Conservation (phyloP, 2,329 filamentous ascomycete genomes). For the Cladorrhinum sp. region DNA sequence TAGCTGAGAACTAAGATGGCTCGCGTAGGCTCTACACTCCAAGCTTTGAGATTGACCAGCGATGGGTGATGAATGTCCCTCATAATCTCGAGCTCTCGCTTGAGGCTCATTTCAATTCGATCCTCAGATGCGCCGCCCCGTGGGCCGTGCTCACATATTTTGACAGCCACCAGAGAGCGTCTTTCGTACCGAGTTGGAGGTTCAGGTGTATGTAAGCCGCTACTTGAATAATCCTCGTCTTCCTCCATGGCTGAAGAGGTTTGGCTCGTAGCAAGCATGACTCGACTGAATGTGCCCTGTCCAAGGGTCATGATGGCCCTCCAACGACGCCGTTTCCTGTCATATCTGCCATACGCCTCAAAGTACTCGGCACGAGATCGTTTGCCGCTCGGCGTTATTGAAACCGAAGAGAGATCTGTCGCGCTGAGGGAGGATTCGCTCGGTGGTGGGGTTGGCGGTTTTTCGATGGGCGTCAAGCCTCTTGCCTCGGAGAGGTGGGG, state of each 20-base stretch:
- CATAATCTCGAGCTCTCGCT: conserved; percentile 93
- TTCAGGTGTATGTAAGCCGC: conserved; percentile 34
- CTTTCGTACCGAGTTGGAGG: conserved; percentile 50
- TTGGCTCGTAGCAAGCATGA: conserved; percentile 85
- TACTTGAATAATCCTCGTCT: conserved; percentile 37
- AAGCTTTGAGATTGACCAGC: conserved; percentile 86
- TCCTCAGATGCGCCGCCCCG: conserved; percentile 91
- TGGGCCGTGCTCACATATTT: conserved; percentile 92
- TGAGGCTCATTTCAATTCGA: conserved; percentile 86
- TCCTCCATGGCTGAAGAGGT: conserved; percentile 46
- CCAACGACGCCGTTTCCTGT: conserved; percentile 73
- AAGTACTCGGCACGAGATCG: conserved; percentile 59
- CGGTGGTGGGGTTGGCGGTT: conserved; percentile 76
- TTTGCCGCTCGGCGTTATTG: conserved; percentile 37
- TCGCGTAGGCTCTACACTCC: conserved; percentile 77
- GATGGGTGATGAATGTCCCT: conserved; percentile 84
- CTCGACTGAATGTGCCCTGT: conserved; percentile 92
- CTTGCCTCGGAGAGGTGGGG: conserved; percentile 75
- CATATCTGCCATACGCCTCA: conserved; percentile 62
- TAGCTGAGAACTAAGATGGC: conserved; percentile 87
- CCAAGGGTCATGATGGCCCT: conserved; percentile 76
- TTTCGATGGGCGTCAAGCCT: conserved; percentile 63
- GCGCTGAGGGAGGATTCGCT: conserved; percentile 64
- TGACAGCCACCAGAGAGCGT: conserved; percentile 88
- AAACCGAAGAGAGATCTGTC: conserved; percentile 38